Percentiles rank a stretch among this genome's conserved stretches.
Evolutionary conservation across 768 basidiomycete species (phyloP).

Genomic region (Amanita polypyramis): DNA sequence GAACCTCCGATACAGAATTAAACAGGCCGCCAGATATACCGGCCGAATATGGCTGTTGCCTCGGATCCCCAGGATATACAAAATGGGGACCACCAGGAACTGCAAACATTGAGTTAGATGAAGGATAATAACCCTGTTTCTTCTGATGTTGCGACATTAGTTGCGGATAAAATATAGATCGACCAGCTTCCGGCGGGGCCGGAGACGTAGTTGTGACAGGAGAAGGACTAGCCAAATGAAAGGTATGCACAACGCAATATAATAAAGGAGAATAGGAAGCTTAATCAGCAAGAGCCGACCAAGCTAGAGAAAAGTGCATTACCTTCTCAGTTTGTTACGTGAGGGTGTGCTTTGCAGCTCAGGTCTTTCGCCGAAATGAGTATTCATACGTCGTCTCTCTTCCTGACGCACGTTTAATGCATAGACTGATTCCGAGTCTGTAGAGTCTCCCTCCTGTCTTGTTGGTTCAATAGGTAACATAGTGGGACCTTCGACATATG

Average conservation of each 20-base stretch:
- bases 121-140: constrained; percentile 69
- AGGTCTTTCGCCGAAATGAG: constrained; percentile 7
- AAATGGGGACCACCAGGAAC: constrained; percentile 18
- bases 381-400: constrained; percentile 14
- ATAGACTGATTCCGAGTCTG: constrained; percentile 34
- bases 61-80: neutral
- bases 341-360: constrained; percentile 17
- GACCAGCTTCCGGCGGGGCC: constrained; percentile 40
- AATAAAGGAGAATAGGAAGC: neutral
- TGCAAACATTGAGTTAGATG: constrained; percentile 65
- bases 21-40: neutral
- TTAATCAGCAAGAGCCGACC: too few species aligned
- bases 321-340: constrained; percentile 14
- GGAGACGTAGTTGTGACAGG: constrained; percentile 69
- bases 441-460: constrained; percentile 36
- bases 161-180: constrained; percentile 47
- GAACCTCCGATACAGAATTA: neutral
- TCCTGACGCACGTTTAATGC: constrained; percentile 14
- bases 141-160: constrained; percentile 77
- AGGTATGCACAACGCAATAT: neutral
- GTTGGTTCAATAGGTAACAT: constrained; percentile 59
- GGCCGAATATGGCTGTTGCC: neutral
- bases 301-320: neutral
- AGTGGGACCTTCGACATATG: constrained; percentile 24
- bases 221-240: constrained; percentile 23